Base-by-base conservation (phyloP, 2,329 filamentous ascomycete species). In the Pseudogymnoascus verrucosus region DNA sequence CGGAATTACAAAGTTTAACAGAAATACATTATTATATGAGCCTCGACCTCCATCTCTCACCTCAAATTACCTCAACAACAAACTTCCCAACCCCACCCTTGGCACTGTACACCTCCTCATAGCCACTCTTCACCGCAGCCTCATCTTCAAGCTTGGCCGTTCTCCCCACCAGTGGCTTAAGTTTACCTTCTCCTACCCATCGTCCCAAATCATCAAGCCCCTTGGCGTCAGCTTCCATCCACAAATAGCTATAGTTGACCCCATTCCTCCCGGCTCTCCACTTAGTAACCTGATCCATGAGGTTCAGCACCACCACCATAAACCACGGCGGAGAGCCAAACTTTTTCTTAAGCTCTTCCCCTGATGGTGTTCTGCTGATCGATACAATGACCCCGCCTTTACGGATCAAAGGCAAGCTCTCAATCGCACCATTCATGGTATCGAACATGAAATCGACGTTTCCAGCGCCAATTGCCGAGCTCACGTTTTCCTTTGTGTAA, bases 361-460 rank as follows among this genome's bases (percentile, higher is more conserved):
- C 77, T 3, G 75, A 76, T 0, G 77, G 76, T 1, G 71, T 57
- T 0, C 72, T 76, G 14, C 73, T 70, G 34, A 78, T 72, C 26
- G 75, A 75, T 4, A 78, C 65, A 42, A 79, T 75, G 23, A 71
- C 63, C 14, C 76, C 70, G 0, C 69, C 68, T 3, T 71, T 74
- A 42, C 77, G 75, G n/a, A 75, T 67, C 3, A 80, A 66, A 3
- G 75, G 69, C n/a, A 83, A 74, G 34, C 74, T 75, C 2, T 71
- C 67, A 59, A 82, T 70, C 0, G 77, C 72, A 11, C 67, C 65
- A 65, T 74, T 76, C 40, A 79, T 76, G 21, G 82, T 83, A 69
- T 81, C 82, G 60, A 79, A 75, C 26, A 80, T 75, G 62, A 84
- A 77, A 67, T 84, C 82, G 2, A 84, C 77, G 16, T 72, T 78